Conservation (phyloP, 2,329 filamentous ascomycete species). For the Alternaria metachromatica region DNA sequence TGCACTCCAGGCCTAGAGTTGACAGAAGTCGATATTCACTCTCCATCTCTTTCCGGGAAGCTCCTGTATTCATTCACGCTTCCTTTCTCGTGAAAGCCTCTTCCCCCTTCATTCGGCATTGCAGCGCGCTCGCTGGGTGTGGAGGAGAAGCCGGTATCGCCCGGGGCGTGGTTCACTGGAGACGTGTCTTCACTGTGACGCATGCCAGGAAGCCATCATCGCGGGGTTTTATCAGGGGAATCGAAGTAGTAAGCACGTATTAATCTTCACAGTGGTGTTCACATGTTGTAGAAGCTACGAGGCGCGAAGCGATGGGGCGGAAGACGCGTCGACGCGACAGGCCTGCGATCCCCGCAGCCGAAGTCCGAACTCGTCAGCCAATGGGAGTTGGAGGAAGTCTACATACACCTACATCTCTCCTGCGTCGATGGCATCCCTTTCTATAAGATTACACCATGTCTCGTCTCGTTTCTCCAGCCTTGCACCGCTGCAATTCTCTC, state of each 20-base stretch:
- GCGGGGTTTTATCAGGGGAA: too few relatives aligned
- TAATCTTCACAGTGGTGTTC: not conserved
- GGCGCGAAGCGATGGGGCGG: not conserved
- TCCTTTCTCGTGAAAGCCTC: not conserved
- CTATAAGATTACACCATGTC: not conserved
- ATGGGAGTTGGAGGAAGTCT: slow-evolving; percentile 9
- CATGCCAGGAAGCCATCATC: too few relatives aligned
- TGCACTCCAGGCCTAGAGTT: not conserved
- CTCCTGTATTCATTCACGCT: not conserved
- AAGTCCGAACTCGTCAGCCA: slow-evolving; percentile 23
- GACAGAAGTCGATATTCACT: not conserved
- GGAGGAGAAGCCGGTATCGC: not conserved
- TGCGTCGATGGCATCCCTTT: not conserved
- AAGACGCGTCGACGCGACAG: not conserved
- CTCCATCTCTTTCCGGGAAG: not conserved
- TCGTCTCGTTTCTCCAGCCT: not conserved
- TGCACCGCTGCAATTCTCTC: not conserved
- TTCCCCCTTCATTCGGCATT: not conserved
- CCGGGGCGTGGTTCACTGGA: not conserved
- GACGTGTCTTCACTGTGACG: not conserved
- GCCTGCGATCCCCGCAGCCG: slow-evolving; percentile 20
- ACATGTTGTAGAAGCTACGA: not conserved
- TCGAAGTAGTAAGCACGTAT: too few relatives aligned
- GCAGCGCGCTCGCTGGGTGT: not conserved
- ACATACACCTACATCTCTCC: not conserved